Base-by-base conservation (phyloP, 2,329 filamentous ascomycete species). In the Byssochlamys sp. region DNA sequence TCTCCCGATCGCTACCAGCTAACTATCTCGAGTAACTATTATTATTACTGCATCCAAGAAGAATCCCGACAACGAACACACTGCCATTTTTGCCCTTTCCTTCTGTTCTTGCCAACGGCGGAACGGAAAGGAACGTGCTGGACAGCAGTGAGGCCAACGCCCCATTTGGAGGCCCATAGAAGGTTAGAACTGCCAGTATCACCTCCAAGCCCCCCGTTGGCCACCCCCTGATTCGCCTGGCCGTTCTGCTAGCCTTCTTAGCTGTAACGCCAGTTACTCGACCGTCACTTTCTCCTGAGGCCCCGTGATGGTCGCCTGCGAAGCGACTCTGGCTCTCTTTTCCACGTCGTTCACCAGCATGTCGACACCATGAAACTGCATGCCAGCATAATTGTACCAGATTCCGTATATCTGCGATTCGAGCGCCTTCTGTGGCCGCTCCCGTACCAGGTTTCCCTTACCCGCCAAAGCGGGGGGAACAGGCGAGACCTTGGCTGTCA, bases 231-330 rank as follows among this genome's bases (percentile, higher is more conserved):
- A 59, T 63, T 63, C 59, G 61, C 60, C 54, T 58, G 51, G 53
- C 52, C 53, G 58, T 54, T 24, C 51, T 55, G 28, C 57, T 60
- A 62, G 61, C 60, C 56, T 55, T 58, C 58, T 62, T 61, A 61
- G 61, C 57, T 60, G 61, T 62, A 60, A 62, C 57, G 60, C 60
- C 56, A 61, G 49, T 19, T 51, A 26, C 49, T 26, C 49, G 49
- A 51, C 27, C 25, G 49, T 26, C 25, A 26, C 49, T 51, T 83
- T 61, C 75, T 80, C 9, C 78, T 80, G 2, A 77, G 81, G 59
- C 63, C 83, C 81, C 83, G 48, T 70, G 67, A 33, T 76, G 73
- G 48, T 68, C 83, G 4, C 62, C 82, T 2, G 70, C 12, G 14
- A 39, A 12, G 35, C 5, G 29, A 31, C 29, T 31, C 29, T 31